phyloP scores from a whole-genome alignment of 1,284 basidiomycete genomes.

The Boletus mariae region DNA sequence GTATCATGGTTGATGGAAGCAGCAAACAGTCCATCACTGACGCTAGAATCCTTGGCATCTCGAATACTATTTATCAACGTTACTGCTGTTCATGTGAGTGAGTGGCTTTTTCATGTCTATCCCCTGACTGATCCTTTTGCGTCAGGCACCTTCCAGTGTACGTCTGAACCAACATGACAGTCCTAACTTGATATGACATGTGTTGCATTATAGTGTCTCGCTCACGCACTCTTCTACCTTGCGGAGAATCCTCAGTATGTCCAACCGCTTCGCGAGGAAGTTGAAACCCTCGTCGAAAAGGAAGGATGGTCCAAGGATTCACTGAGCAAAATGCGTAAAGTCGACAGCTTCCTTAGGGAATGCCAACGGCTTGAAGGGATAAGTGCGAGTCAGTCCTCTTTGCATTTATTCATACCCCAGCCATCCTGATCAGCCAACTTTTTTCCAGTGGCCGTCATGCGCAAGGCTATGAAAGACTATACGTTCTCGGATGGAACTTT shows the following conservation, averaged over 20 bases:
- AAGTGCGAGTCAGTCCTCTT: neutral
- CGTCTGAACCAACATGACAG: too few relatives aligned
- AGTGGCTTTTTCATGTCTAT: too few relatives aligned
- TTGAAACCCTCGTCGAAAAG: neutral
- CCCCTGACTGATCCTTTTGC: neutral
- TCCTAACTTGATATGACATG: neutral
- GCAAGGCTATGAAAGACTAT: slow-evolving; percentile 35
- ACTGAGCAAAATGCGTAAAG: slow-evolving; percentile 5
- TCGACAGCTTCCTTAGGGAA: slow-evolving; percentile 14
- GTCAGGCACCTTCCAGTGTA: neutral
- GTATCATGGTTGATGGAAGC: slow-evolving; percentile 1
- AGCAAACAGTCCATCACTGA: neutral
- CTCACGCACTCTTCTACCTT: neutral
- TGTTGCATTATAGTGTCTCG: neutral
- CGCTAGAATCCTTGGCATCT: slow-evolving; percentile 28
- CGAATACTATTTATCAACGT: slow-evolving; percentile 34
- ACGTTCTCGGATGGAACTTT: slow-evolving; percentile 42
- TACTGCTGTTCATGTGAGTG: neutral
- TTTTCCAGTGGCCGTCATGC: slow-evolving; percentile 16
- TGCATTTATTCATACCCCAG: neutral
- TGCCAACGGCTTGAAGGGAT: slow-evolving; percentile 7
- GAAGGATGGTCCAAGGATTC: neutral
- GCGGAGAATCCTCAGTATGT: neutral
- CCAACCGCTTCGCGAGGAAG: neutral
- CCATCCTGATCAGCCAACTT: neutral